Evolutionary conservation across 768 basidiomycete genomes (phyloP), one percentile per base, ranked within the genome.

Genomic region (Trametopsis cervina): DNA sequence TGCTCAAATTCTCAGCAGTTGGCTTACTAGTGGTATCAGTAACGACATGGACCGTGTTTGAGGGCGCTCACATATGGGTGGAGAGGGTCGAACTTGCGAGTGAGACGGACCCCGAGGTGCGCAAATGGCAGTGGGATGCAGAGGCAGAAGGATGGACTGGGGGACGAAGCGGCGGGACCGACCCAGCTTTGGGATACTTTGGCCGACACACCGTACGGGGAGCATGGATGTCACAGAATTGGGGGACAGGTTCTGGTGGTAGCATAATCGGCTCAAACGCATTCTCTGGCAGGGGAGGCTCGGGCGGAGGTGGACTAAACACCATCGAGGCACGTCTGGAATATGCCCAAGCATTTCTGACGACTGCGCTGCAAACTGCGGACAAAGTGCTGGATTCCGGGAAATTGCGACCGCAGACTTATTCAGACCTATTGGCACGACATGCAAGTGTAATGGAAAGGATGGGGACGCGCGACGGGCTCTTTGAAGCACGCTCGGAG

Each of bases 201-300:
- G 83, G 73, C 18, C 68, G 83, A 22, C 79, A 83, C 60, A 72
- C 75, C 36, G 64, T 84, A 0, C 79, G 86, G 26, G 73, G 75
- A 24, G 83, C 86, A 11, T 89, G 85, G 85, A 80, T 83, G 66
- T 77, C 78, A 0, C 72, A 77, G 49, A 69, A 83, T 52, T 85
- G 85, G 81, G 80, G 78, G 15, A 67, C 69, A 9, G 76, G 75
- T 5, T 63, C 67, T 17, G 64, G 57, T 35, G 63, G 63, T 4
- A 64, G 63, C 44, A 65, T 69, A 36, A 63, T 74, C 29, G 63
- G 65, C 21, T 64, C 72, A 21, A 66, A 67, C 45, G 59, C 68
- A n/a, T 60, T 64, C 44, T 58, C 59, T 6, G 64, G 63, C 29
- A 64, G 59, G 17, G 66, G 62, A 11, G 58, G 60, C 7, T 50